These are phyloP conservation scores for Dissophora globulifera DNA, from an alignment of 192 early-diverging fungal genomes.

Conservation along the genomic window DNA sequence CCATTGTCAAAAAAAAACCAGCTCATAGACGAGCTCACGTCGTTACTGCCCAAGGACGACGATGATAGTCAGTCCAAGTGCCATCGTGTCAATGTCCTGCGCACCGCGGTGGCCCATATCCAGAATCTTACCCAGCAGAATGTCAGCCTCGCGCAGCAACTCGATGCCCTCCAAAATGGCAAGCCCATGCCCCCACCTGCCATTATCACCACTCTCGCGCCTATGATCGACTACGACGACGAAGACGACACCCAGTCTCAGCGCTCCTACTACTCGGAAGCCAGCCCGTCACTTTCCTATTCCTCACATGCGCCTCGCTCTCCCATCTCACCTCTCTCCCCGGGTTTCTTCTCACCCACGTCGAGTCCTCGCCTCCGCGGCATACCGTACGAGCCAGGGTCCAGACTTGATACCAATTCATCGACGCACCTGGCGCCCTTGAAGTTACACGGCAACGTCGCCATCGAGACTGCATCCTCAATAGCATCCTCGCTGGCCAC, in stretches of 20 bases:
- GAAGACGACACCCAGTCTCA: not conserved
- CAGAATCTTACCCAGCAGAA: constrained; percentile 69
- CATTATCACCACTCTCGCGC: constrained; percentile 29
- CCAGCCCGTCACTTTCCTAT: constrained; percentile 11
- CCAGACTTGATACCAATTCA: not conserved
- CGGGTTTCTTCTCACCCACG: constrained; percentile 12
- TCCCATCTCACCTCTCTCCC: constrained; percentile 26
- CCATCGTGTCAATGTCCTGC: constrained; percentile 59
- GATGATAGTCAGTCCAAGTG: constrained; percentile 53
- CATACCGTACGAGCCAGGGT: not conserved
- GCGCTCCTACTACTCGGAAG: not conserved
- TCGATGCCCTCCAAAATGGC: constrained; percentile 17
- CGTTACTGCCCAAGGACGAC: constrained; percentile 48
- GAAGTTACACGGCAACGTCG: not conserved
- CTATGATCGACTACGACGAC: not conserved
- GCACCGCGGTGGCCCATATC: constrained; percentile 63
- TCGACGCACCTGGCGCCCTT: constrained; percentile 1
- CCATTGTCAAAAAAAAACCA: constrained; percentile 2
- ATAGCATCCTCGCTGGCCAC: not conserved
- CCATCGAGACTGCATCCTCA: not conserved
- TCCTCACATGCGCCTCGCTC: constrained; percentile 18
- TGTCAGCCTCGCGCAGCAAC: constrained; percentile 43
- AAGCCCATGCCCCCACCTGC: constrained; percentile 20
- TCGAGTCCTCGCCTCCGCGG: constrained; percentile 4
- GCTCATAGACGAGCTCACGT: constrained; percentile 60